Conservation (phyloP, 352 stramenopile species). For the Phytophthora cajani region DNA sequence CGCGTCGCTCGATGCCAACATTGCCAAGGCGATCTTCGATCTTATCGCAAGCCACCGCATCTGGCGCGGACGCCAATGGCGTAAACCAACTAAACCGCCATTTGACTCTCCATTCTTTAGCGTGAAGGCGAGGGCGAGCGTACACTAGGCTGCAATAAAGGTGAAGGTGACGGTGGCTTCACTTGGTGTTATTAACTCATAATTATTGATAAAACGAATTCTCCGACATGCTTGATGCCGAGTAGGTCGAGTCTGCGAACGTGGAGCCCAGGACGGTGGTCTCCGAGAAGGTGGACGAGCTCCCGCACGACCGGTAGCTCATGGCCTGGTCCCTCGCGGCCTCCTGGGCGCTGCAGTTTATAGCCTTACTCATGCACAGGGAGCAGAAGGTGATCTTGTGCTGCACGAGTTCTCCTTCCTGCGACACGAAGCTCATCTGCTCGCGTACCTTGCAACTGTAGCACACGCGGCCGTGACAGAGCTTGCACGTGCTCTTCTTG, state of each 20-base stretch:
- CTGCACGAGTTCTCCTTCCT: slow-evolving; percentile 37
- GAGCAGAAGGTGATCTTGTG: slow-evolving; percentile 49
- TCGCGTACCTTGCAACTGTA: slow-evolving; percentile 33
- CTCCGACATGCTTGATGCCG: slow-evolving; percentile 21
- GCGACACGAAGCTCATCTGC: slow-evolving; percentile 47
- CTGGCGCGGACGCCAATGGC: no score
- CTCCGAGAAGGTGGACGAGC: slow-evolving; percentile 30
- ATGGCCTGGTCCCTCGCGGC: slow-evolving; percentile 34
- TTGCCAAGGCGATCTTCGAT: no score
- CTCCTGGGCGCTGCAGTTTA: slow-evolving; percentile 38
- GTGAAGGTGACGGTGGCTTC: not conserved
- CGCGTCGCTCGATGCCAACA: no score
- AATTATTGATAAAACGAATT: slow-evolving; percentile 11
- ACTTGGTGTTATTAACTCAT: not conserved
- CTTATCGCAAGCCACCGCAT: no score
- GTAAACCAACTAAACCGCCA: no score
- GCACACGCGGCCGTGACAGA: slow-evolving; percentile 25
- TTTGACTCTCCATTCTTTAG: no score
- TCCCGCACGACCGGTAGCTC: slow-evolving; percentile 37
- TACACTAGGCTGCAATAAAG: no score
- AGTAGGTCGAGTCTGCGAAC: not conserved
- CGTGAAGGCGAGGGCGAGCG: no score
- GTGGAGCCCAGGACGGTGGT: not conserved
- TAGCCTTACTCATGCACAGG: slow-evolving; percentile 48
- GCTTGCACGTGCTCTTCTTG: slow-evolving; percentile 30